These are phyloP conservation scores for Apiotrichum akiyoshidainum DNA, from an alignment of 1,284 basidiomycete genomes.

Conservation along the genomic window DNA sequence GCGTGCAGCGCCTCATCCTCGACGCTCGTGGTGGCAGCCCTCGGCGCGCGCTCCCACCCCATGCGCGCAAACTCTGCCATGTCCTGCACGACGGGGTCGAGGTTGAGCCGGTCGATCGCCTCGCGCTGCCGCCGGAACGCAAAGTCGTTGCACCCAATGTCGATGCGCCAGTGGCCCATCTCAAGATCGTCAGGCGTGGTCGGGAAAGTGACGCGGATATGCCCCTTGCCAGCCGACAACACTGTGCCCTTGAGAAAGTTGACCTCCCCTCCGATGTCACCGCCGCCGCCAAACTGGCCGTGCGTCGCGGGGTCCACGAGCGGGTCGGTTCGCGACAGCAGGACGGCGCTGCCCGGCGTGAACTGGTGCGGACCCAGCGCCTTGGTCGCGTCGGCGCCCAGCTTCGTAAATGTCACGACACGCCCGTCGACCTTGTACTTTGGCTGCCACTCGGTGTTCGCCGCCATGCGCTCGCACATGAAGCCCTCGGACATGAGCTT, in stretches of 20 bases:
- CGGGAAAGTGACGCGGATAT: conserved; percentile 61
- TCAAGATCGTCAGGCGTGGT: conserved; percentile 52
- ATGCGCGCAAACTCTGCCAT: conserved; percentile 18
- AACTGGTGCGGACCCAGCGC: conserved; percentile 26
- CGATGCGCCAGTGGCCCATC: conserved; percentile 63
- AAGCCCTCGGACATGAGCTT: conserved; percentile 66
- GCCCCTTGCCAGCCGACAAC: conserved; percentile 50
- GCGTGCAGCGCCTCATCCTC: conserved; percentile 13
- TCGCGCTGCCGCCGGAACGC: conserved; percentile 66
- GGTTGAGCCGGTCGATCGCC: conserved; percentile 62
- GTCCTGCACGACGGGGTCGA: conserved; percentile 58
- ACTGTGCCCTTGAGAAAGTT: conserved; percentile 55
- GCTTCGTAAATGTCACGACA: conserved; percentile 56
- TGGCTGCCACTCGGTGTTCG: conserved; percentile 14
- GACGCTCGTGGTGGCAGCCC: background rate
- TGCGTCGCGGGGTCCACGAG: conserved; percentile 35
- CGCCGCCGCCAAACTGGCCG: conserved; percentile 48
- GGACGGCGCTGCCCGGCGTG: conserved; percentile 60
- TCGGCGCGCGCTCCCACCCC: background rate
- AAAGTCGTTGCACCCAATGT: conserved; percentile 66
- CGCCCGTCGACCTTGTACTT: conserved; percentile 15
- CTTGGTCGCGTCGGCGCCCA: conserved; percentile 58
- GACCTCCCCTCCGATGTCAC: no score
- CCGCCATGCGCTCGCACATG: conserved; percentile 61
- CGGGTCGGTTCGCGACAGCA: conserved; percentile 64